Percentiles rank a stretch among this genome's conserved stretches.
Evolutionary conservation across 768 basidiomycete species (phyloP).

Genomic region (Tricholoma matsutake): DNA sequence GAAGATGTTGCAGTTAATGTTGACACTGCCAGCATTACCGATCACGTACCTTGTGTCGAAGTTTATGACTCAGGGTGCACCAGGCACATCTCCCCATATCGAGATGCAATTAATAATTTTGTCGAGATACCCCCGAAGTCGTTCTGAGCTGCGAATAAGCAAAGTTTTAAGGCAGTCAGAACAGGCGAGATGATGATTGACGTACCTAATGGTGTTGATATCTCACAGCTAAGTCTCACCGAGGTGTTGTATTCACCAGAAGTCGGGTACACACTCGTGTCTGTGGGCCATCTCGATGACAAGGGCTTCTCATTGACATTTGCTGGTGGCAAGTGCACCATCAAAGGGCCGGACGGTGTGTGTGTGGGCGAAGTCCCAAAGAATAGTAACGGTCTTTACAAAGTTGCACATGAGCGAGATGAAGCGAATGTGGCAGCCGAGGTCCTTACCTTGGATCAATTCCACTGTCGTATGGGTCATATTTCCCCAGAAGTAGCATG

Average conservation of each 20-base stretch:
- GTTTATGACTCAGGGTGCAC: background rate
- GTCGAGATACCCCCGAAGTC: too few relatives aligned
- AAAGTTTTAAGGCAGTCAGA: background rate
- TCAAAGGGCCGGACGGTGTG: background rate
- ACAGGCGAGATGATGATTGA: background rate
- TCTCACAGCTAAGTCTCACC: too few relatives aligned
- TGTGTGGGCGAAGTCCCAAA: background rate
- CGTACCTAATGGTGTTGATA: too few relatives aligned
- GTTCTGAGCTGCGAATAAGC: too few relatives aligned
- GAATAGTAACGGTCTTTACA: background rate
- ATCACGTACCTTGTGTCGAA: background rate
- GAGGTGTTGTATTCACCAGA: too few relatives aligned
- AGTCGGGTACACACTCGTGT: too few relatives aligned
- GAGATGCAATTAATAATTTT: too few relatives aligned
- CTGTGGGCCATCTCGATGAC: background rate
- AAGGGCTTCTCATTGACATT: background rate
- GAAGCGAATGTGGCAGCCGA: background rate
- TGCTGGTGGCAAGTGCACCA: slow-evolving; percentile 3
- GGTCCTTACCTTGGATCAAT: too few relatives aligned
- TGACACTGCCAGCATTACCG: too few relatives aligned
- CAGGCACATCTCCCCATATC: background rate
- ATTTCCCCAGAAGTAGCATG: too few relatives aligned
- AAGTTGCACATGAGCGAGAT: background rate
- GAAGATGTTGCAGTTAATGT: too few relatives aligned
- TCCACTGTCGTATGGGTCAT: too few relatives aligned